Percentiles rank a stretch among this genome's conserved stretches.
These are phyloP conservation scores for Fraxinus xanthoxyloides DNA, from an alignment of 305 asterid species.

Conservation along the genomic window DNA sequence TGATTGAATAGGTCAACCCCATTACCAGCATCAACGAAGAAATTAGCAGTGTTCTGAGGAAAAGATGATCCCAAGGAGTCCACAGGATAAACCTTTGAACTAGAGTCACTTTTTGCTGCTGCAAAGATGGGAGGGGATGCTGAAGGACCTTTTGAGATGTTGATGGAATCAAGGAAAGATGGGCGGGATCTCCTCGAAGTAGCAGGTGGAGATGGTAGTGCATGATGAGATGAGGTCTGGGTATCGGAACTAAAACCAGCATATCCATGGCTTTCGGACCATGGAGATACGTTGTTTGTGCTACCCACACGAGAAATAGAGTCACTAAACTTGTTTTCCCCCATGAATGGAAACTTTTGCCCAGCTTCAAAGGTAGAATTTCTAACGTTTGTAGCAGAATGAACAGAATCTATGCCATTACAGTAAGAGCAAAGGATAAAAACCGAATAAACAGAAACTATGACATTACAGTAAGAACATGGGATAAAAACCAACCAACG, in stretches of 20 bases:
- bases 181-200: slow-evolving; percentile 85
- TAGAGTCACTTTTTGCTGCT: slow-evolving; percentile 44
- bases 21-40: slow-evolving; percentile 42
- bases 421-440: slow-evolving; percentile 17
- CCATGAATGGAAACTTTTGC: slow-evolving; percentile 41
- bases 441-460: slow-evolving; percentile 40
- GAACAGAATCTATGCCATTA: slow-evolving; percentile 42
- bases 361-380: slow-evolving; percentile 38
- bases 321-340: slow-evolving; percentile 42
- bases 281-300: slow-evolving; percentile 41
- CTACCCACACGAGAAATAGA: slow-evolving; percentile 32
- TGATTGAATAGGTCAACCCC: slow-evolving; percentile 53
- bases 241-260: slow-evolving; percentile 46
- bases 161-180: slow-evolving; percentile 90
- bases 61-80: slow-evolving; percentile 55
- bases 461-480: slow-evolving; percentile 29
- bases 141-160: slow-evolving; percentile 56
- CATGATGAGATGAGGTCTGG: slow-evolving; percentile 36
- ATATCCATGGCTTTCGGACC: slow-evolving; percentile 44
- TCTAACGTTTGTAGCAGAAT: slow-evolving; percentile 32
- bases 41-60: slow-evolving; percentile 35
- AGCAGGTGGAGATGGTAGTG: slow-evolving; percentile 49
- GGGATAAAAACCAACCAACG: slow-evolving; percentile 12
- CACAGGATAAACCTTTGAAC: slow-evolving; percentile 55
- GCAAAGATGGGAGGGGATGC: slow-evolving; percentile 40